phyloP scores from a whole-genome alignment of 768 basidiomycete genomes.

The Lepiota subincarnata region DNA sequence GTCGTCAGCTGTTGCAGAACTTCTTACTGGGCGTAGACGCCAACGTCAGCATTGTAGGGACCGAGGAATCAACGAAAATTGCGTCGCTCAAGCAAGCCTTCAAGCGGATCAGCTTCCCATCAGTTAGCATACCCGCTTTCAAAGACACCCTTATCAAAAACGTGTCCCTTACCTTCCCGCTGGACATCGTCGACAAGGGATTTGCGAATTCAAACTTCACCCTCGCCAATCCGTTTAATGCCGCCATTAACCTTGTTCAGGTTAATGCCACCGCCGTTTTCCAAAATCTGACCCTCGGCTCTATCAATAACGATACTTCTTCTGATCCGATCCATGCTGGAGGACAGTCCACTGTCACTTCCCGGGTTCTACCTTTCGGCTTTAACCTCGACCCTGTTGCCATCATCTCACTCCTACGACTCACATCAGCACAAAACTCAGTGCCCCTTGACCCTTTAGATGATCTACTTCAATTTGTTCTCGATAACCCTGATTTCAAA shows the following conservation, averaged over 20 bases:
- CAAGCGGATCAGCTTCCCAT: slow-evolving; percentile 53
- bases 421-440: slow-evolving; percentile 46
- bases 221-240: slow-evolving; percentile 68
- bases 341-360: slow-evolving; percentile 57
- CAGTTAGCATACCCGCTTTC: slow-evolving; percentile 62
- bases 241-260: slow-evolving; percentile 59
- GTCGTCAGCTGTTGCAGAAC: slow-evolving; percentile 55
- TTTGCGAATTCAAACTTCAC: slow-evolving; percentile 54
- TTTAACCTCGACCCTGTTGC: slow-evolving; percentile 62
- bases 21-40: slow-evolving; percentile 63
- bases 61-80: slow-evolving; percentile 52
- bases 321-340: slow-evolving; percentile 53
- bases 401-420: slow-evolving; percentile 53
- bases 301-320: slow-evolving; percentile 53
- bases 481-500: slow-evolving; percentile 45
- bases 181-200: slow-evolving; percentile 56
- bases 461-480: slow-evolving; percentile 50
- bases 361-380: slow-evolving; percentile 29
- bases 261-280: slow-evolving; percentile 52
- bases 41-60: slow-evolving; percentile 52
- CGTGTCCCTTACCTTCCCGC: slow-evolving; percentile 56
- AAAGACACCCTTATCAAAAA: slow-evolving; percentile 57
- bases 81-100: slow-evolving; percentile 58
- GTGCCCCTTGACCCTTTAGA: slow-evolving; percentile 61
- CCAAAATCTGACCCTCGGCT: slow-evolving; percentile 52